Evolutionary conservation across 2,329 filamentous ascomycete genomes (phyloP), one percentile per base, ranked within the genome.

Genomic region (Clarireedia monteithiana): DNA sequence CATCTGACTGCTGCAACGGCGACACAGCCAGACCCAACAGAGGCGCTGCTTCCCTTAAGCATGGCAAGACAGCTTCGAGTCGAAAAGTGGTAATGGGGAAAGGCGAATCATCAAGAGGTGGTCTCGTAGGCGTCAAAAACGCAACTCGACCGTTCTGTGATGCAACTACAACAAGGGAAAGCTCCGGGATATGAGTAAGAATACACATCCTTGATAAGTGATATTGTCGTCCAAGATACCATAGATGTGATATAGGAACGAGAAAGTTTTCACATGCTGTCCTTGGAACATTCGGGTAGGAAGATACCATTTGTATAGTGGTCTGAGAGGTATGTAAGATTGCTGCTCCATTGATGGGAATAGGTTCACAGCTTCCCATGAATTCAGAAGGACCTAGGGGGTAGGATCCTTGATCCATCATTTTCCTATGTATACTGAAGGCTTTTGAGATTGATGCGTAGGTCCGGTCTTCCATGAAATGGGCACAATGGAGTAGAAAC

Each of bases 11-110:
- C 51, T 83, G 85, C 6, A 88, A 71, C 0, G 84, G 86, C 2
- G 81, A 81, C 2, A 85, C 77, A 0, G 88, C 86, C 55, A 91
- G 75, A 0, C 88, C 88, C 48, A 86, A 73, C 50, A 91, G 70
- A 9, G 80, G 76, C 9, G 27, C 27, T 10, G 27, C 27, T 12
- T 30, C 27, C 27, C 9, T 30, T 9, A 10, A 30, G 27, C 27
- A 72, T 3, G 79, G 81, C 9, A 83, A 67, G 4, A 80, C 72
- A 58, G 71, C 72, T 47, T 85, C 82, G 24, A 82, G 67, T 5
- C 80, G 76, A 63, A 83, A 80, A 26, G 51, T 59, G 1, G 59
- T 30, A 9, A 63, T 51, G 4, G 60, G 61, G 5, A 50, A 55
- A 15, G 4, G 24, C 30, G 47, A 50, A 60, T 1, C 27, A 34